These are phyloP conservation scores for Starmera dryadoides DNA, from an alignment of 805 yeast genomes.

Conservation along the genomic window DNA sequence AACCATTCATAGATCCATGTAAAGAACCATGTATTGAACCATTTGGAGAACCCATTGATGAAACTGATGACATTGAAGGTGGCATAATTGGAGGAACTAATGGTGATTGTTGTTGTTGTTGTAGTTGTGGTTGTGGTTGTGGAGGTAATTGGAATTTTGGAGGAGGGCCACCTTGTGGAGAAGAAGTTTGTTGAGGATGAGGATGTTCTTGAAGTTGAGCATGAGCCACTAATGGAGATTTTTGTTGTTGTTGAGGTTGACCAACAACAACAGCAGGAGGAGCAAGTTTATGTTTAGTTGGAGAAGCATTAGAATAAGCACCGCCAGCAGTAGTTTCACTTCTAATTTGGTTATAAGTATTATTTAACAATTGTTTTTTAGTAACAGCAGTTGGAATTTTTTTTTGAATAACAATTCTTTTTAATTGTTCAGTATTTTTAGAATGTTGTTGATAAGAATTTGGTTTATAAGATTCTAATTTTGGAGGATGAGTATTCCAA, in stretches of 20 bases:
- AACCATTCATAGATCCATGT: too few species aligned
- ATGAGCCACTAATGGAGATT: neutral
- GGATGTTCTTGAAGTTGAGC: neutral
- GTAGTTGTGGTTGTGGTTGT: neutral
- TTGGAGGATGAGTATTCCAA: constrained; percentile 68
- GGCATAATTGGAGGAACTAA: neutral
- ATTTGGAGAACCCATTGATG: constrained; percentile 1
- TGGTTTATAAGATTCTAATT: constrained; percentile 57
- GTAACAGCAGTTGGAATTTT: constrained; percentile 16
- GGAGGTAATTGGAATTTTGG: neutral
- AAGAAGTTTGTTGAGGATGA: constrained; percentile 1
- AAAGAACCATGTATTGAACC: too few species aligned
- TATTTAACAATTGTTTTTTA: constrained; percentile 16
- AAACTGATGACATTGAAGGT: neutral
- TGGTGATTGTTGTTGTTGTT: constrained; percentile 3
- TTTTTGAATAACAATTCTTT: constrained; percentile 10
- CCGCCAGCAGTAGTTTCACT: constrained; percentile 5
- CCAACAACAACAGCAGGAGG: neutral
- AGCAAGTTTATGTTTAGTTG: neutral
- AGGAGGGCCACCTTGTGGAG: neutral
- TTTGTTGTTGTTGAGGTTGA: neutral
- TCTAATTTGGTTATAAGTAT: constrained; percentile 19
- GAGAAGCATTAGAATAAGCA: neutral
- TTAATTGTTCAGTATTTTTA: constrained; percentile 8
- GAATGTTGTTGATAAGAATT: constrained; percentile 19